Percentiles rank a stretch among this genome's conserved stretches.
Conservation (phyloP, 2,329 filamentous ascomycete genomes). For the Pyrenochaeta sp. region DNA sequence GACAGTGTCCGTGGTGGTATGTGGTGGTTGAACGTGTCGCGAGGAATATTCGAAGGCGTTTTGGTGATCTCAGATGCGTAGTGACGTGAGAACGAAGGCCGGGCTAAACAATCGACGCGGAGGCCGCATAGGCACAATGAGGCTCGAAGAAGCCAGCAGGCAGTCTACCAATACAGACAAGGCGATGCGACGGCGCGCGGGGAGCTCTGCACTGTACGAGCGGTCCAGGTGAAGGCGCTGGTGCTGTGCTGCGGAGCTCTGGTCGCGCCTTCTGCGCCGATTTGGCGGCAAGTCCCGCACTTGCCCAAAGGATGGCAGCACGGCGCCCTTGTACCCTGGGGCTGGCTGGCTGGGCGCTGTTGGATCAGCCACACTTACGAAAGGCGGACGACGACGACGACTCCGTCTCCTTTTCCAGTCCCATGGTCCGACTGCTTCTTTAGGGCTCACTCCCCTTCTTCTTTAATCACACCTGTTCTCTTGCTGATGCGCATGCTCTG, state of each 20-base stretch:
- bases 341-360: background rate
- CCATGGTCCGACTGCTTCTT: conserved; percentile 6
- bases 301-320: conserved; percentile 1
- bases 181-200: conserved; percentile 6
- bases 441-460: background rate
- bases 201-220: background rate
- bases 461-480: background rate
- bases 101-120: conserved; percentile 16
- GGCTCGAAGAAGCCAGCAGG: background rate
- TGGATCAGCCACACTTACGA: conserved; percentile 27
- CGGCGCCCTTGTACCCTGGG: conserved; percentile 10
- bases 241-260: conserved; percentile 5
- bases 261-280: conserved; percentile 10
- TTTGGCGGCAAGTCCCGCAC: conserved; percentile 16
- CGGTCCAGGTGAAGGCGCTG: conserved; percentile 5
- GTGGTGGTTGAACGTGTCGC: background rate
- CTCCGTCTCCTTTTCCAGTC: conserved; percentile 20
- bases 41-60: conserved; percentile 7
- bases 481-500: conserved; percentile 17
- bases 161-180: background rate
- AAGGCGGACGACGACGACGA: conserved; percentile 11
- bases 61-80: conserved; percentile 16
- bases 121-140: conserved; percentile 12
- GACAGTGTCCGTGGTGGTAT: conserved; percentile 18
- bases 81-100: conserved; percentile 27